A percentile compares a stretch with the other conserved stretches of the same genome.
Evolutionary conservation across 2,329 filamentous ascomycete genomes (phyloP).

Genomic region (Calycina marina): DNA sequence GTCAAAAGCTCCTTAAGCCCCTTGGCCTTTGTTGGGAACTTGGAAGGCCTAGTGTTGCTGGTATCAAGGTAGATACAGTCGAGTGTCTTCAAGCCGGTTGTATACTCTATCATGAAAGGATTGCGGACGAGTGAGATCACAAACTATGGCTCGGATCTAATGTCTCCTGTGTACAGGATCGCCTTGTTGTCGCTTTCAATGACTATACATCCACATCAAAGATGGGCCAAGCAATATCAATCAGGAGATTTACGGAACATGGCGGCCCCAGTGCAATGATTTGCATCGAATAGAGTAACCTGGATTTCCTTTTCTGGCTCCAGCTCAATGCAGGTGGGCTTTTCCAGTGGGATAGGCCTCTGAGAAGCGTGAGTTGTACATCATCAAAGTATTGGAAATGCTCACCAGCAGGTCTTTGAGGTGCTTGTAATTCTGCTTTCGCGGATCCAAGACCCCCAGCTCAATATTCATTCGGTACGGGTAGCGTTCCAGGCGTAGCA

Average conservation of each 20-base stretch:
- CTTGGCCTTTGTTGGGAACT: conserved; percentile 51
- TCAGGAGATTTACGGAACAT: conserved; percentile 78
- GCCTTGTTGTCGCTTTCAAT: conserved; percentile 61
- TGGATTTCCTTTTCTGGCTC: conserved; percentile 52
- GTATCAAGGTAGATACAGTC: conserved; percentile 86
- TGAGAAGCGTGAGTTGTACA: conserved; percentile 18
- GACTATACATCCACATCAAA: conserved; percentile 25
- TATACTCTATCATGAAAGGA: conserved; percentile 63
- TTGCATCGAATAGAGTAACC: conserved; percentile 79
- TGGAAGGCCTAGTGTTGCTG: conserved; percentile 42
- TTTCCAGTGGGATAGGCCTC: conserved; percentile 72
- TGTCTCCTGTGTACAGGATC: conserved; percentile 78
- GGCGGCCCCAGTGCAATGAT: conserved; percentile 79
- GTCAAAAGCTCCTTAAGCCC: conserved; percentile 60
- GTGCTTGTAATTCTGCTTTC: conserved; percentile 62
- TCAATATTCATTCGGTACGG: conserved; percentile 70
- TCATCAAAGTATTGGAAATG: background rate
- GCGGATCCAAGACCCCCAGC: conserved; percentile 60
- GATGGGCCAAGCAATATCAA: background rate
- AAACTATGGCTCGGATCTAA: conserved; percentile 78
- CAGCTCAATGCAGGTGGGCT: conserved; percentile 63
- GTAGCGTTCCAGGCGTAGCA: conserved; percentile 67
- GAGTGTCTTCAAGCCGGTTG: conserved; percentile 46
- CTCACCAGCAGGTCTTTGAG: conserved; percentile 51
- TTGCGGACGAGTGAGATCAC: conserved; percentile 58